Conservation (phyloP, 1,284 basidiomycete genomes). For the Malassezia psittaci region DNA sequence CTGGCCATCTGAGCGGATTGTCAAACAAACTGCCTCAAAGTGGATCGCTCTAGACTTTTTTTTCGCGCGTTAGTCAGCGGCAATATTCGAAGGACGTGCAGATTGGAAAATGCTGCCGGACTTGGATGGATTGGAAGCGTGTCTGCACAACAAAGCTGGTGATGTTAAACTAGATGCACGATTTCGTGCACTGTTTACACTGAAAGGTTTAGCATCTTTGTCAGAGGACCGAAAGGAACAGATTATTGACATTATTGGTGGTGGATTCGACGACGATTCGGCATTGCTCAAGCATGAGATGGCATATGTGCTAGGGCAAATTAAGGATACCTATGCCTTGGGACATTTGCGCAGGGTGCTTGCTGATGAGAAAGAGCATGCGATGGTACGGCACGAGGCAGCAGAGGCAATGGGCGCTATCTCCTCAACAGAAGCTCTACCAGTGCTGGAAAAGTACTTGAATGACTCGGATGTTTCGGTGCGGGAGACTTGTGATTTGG, state of each 20-base stretch:
- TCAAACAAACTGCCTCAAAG: no score
- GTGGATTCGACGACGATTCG: conserved; percentile 75
- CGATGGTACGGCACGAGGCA: conserved; percentile 98
- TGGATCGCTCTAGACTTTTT: neutral
- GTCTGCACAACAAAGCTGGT: conserved; percentile 51
- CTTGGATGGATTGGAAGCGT: conserved; percentile 26
- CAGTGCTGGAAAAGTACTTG: conserved; percentile 64
- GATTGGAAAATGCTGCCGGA: conserved; percentile 10
- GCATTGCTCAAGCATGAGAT: conserved; percentile 93
- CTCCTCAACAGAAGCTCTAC: conserved; percentile 60
- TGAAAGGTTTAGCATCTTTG: conserved; percentile 62
- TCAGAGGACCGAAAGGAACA: conserved; percentile 27
- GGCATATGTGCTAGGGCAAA: conserved; percentile 92
- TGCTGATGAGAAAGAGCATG: conserved; percentile 63
- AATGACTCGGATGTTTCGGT: conserved; percentile 68
- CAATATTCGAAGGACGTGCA: neutral
- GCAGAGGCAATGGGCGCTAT: conserved; percentile 98
- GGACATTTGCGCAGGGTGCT: conserved; percentile 70
- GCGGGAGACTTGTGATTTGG: conserved; percentile 94
- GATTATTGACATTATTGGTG: conserved; percentile 73
- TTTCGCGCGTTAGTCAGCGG: conserved; percentile 7
- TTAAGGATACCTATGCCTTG: conserved; percentile 64
- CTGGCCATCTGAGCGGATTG: conserved; percentile 37
- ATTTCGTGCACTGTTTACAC: conserved; percentile 83
- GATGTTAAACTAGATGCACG: conserved; percentile 71